A percentile compares a stretch with the other conserved stretches of the same genome.
phyloP scores from a whole-genome alignment of 2,329 filamentous ascomycete genomes.

The Ophiocordyceps sinensis region DNA sequence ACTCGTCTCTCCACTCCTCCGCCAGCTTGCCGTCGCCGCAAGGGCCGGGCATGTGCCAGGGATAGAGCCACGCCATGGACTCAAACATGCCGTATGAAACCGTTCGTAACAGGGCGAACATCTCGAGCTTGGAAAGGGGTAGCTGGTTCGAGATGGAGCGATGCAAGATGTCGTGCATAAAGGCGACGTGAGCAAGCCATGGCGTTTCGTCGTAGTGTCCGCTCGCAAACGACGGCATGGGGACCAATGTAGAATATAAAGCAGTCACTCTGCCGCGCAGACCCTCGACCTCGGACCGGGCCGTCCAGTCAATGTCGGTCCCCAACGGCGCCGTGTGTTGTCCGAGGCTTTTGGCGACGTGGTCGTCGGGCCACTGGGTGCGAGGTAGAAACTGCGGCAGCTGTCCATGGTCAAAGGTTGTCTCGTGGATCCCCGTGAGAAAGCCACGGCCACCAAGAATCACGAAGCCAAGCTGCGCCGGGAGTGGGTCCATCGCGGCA shows the following conservation, averaged over 20 bases:
- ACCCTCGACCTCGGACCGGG: not conserved
- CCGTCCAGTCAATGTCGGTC: not conserved
- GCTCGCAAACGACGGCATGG: constrained; percentile 7
- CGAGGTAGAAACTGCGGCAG: constrained; percentile 8
- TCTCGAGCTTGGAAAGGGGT: constrained; percentile 1
- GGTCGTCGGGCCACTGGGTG: constrained; percentile 3
- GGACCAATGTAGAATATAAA: constrained; percentile 3
- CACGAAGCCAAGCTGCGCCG: not conserved
- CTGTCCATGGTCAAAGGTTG: constrained; percentile 3
- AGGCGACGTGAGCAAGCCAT: constrained; percentile 6
- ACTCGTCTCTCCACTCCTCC: constrained; percentile 1
- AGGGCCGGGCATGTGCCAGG: constrained; percentile 1
- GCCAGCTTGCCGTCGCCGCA: not conserved
- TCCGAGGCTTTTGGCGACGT: not conserved
- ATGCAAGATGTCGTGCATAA: constrained; percentile 5
- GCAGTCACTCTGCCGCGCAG: not conserved
- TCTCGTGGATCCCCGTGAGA: not conserved
- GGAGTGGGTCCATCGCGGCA: not conserved
- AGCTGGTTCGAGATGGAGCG: not conserved
- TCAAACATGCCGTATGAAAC: constrained; percentile 9
- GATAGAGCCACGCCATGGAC: constrained; percentile 3
- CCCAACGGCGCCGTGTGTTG: not conserved
- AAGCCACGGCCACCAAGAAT: not conserved
- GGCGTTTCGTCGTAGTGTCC: constrained; percentile 1
- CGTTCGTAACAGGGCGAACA: constrained; percentile 4